A percentile compares a stretch with the other conserved stretches of the same genome.
Evolutionary conservation across 352 stramenopile genomes (phyloP).

Genomic region (Globisporangium orthogonon): DNA sequence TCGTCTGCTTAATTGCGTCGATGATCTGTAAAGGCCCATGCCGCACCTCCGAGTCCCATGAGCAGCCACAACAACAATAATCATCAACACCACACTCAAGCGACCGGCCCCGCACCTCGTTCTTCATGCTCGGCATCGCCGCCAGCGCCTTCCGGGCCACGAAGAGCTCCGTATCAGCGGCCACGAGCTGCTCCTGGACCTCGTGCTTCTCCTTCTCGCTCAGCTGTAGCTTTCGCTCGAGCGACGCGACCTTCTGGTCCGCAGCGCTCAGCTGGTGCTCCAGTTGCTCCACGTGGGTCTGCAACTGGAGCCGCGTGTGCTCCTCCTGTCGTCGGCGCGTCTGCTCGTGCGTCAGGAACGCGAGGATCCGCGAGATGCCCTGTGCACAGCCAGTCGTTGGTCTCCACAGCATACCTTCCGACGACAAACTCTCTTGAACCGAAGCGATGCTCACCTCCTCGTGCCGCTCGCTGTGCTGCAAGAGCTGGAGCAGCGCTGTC

Average conservation of each 20-base stretch:
- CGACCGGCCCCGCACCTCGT: background rate
- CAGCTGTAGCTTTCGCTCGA: slow-evolving; percentile 24
- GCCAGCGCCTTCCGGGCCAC: slow-evolving; percentile 17
- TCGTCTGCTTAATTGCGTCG: slow-evolving; percentile 30
- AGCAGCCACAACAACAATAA: slow-evolving; percentile 5
- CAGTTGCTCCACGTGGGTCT: slow-evolving; percentile 18
- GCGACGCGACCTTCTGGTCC: slow-evolving; percentile 20
- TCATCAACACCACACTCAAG: background rate
- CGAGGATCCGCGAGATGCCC: slow-evolving; percentile 23
- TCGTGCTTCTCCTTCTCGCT: slow-evolving; percentile 23
- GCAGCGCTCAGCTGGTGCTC: slow-evolving; percentile 16
- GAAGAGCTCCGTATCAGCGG: slow-evolving; percentile 38
- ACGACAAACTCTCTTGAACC: no score
- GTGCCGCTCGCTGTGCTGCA: slow-evolving; percentile 17
- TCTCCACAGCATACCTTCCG: background rate
- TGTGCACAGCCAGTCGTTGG: background rate
- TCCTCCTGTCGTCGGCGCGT: slow-evolving; percentile 17
- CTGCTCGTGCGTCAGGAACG: slow-evolving; percentile 24
- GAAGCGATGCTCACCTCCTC: slow-evolving; percentile 4
- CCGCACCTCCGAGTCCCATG: background rate
- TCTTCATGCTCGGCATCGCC: background rate
- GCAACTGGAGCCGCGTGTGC: slow-evolving; percentile 6
- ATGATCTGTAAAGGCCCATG: slow-evolving; percentile 16
- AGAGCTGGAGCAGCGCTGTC: slow-evolving; percentile 24
- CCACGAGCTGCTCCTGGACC: slow-evolving; percentile 36